phyloP scores from a whole-genome alignment of 805 yeast species.

The Hanseniaspora thailandica region DNA sequence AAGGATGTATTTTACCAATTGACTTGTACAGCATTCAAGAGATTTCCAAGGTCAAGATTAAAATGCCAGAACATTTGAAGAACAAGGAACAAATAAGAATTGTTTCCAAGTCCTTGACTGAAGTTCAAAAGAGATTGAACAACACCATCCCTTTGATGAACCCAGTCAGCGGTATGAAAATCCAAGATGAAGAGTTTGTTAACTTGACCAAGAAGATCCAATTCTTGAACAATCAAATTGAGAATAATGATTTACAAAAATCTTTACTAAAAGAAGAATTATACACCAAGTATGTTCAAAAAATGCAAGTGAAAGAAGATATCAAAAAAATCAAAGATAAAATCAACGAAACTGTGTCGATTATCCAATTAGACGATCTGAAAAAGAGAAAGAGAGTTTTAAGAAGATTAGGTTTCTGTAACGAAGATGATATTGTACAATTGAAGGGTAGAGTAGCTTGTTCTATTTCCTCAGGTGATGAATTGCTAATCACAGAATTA shows the following conservation, averaged over 20 bases:
- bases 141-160: slow-evolving; percentile 87
- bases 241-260: slow-evolving; percentile 54
- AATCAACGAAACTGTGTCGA: slow-evolving; percentile 75
- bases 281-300: slow-evolving; percentile 53
- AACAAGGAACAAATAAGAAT: slow-evolving; percentile 50
- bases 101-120: slow-evolving; percentile 59
- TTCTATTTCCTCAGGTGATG: slow-evolving; percentile 84
- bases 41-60: slow-evolving; percentile 70
- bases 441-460: slow-evolving; percentile 96
- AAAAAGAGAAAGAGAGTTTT: slow-evolving; percentile 86
- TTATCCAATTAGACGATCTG: slow-evolving; percentile 86
- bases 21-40: slow-evolving; percentile 64
- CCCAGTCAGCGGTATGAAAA: slow-evolving; percentile 87
- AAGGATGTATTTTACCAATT: slow-evolving; percentile 66
- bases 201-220: slow-evolving; percentile 64
- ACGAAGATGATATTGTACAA: slow-evolving; percentile 80
- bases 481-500: slow-evolving; percentile 73
- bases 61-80: slow-evolving; percentile 64
- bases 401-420: slow-evolving; percentile 81
- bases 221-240: slow-evolving; percentile 64
- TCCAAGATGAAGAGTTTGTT: slow-evolving; percentile 67
- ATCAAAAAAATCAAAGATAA: slow-evolving; percentile 51
- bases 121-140: slow-evolving; percentile 72
- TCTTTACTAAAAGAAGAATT: slow-evolving; percentile 50
- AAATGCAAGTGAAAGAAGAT: slow-evolving; percentile 48